phyloP scores from a whole-genome alignment of 75 land plant genomes.

The Azolla pinnata region DNA sequence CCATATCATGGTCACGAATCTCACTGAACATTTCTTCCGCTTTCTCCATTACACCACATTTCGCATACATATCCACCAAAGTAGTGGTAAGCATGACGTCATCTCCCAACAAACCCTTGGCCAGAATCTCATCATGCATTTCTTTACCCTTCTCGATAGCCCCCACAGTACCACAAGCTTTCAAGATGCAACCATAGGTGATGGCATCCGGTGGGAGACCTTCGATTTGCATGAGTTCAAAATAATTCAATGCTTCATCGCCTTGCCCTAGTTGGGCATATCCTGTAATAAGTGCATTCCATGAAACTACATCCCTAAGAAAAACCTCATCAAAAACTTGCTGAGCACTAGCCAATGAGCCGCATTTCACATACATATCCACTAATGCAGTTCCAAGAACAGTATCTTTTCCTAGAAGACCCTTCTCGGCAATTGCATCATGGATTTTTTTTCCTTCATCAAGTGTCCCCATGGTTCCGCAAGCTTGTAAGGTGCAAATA shows the following conservation, averaged over 20 bases:
- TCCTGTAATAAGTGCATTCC: constrained; percentile 21
- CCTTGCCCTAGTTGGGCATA: constrained; percentile 5
- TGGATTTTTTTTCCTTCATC: constrained; percentile 33
- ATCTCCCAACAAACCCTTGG: no score
- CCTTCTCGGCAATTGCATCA: constrained; percentile 24
- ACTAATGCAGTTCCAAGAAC: constrained; percentile 38
- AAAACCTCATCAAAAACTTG: constrained; percentile 36
- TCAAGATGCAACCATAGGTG: no score
- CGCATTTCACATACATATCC: constrained; percentile 40
- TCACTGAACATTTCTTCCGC: no score
- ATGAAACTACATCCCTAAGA: constrained; percentile 10
- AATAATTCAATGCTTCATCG: constrained; percentile 11
- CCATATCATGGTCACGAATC: constrained; percentile 8
- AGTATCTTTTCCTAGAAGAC: constrained; percentile 15
- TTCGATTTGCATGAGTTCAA: not conserved
- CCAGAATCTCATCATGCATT: no score
- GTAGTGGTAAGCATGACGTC: no score
- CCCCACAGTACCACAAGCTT: no score
- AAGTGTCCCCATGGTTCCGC: constrained; percentile 12
- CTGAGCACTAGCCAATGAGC: constrained; percentile 12
- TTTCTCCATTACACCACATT: no score
- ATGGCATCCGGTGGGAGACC: no score
- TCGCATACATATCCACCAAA: no score
- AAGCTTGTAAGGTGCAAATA: constrained; percentile 15
- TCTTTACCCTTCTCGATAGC: no score